Base-by-base conservation (phyloP, 768 basidiomycete species). In the Lactarius tabidus region DNA sequence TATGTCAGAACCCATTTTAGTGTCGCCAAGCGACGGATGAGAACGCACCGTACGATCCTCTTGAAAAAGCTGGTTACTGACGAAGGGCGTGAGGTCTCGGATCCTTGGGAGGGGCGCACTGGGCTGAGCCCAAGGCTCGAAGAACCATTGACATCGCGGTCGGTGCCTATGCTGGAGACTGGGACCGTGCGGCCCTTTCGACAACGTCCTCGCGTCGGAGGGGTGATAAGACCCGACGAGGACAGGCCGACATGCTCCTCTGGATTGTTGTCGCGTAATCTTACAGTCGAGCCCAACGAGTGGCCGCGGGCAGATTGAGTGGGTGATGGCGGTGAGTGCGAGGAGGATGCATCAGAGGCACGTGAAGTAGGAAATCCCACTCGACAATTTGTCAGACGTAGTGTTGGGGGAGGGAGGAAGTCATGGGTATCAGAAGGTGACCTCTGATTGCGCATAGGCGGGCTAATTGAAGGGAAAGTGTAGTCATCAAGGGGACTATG, bases 261-360 rank as follows among this genome's bases (percentile, higher is more conserved):
- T 0, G 89, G 90, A 45, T 82, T 80, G 71, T 91, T 92, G 51
- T 87, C 84, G 41, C 91, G 84, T 54, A 93, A 72, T 3, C 81
- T 79, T 4, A 85, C 76, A 0, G 83, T 80, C 0, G 84, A 84
- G 3, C 88, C 89, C 20, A 79, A 81, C n/a, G 69, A 72, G 36
- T 56, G n/a, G n/a, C n/a, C n/a, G n/a, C n/a, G 67, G 2, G 80
- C 83, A 0, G 91, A 90, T 12, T 90, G 79, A 0, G 91, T 91
- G 1, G 91, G 91, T 0, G 91, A 93, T 0, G 91, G 90, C 0
- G 91, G 91, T 1, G 75, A 80, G 28, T 77, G 76, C 56, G 33
- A 18, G 51, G 71, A 41, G 31, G 41, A 76, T 78, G 53, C 82
- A 20, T 80, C 78, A 0, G 77, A 79, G 8, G 78, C 77, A 1